These are phyloP conservation scores for Metschnikowia colocasiae DNA, from an alignment of 805 yeast genomes.

Conservation along the genomic window DNA sequence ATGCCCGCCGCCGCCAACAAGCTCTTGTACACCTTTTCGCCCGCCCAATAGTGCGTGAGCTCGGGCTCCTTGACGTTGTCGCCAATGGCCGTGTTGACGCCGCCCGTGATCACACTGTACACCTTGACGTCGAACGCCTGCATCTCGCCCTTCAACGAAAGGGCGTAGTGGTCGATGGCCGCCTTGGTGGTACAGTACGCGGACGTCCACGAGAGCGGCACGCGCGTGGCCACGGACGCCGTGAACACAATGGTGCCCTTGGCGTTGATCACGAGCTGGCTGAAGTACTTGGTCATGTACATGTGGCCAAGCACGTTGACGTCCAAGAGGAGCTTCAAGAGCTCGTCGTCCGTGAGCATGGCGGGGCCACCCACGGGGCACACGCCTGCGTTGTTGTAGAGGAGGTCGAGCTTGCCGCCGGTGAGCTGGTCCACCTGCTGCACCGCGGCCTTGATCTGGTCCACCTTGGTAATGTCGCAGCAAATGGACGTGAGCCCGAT, in stretches of 20 bases:
- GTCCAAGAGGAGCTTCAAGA: conserved; percentile 22
- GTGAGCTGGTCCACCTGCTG: conserved; percentile 21
- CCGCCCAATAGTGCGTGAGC: conserved; percentile 8
- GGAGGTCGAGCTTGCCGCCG: conserved; percentile 32
- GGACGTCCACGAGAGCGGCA: conserved; percentile 32
- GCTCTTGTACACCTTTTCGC: conserved; percentile 10
- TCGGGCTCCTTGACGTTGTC: conserved; percentile 13
- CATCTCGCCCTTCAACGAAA: conserved; percentile 32
- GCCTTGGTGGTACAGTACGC: conserved; percentile 38
- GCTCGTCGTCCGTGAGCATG: conserved; percentile 28
- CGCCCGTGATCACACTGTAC: conserved; percentile 38
- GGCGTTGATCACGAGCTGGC: conserved; percentile 27
- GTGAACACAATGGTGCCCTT: conserved; percentile 39
- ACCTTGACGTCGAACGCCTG: conserved; percentile 37
- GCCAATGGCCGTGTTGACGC: conserved; percentile 34
- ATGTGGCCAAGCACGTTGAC: conserved; percentile 41
- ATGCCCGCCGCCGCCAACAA: conserved; percentile 8
- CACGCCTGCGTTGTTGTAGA: conserved; percentile 44
- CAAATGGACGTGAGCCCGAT: conserved; percentile 27
- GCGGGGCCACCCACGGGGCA: conserved; percentile 27
- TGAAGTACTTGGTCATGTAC: conserved; percentile 31
- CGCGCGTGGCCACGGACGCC: conserved; percentile 29
- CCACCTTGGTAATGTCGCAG: conserved; percentile 33
- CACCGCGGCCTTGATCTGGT: conserved; percentile 18
- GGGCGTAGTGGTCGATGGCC: conserved; percentile 37